A percentile compares a stretch with the other conserved stretches of the same genome.
Evolutionary conservation across 176 grass and related monocot genomes (phyloP).

Genomic region (Zoysia pacifica): DNA sequence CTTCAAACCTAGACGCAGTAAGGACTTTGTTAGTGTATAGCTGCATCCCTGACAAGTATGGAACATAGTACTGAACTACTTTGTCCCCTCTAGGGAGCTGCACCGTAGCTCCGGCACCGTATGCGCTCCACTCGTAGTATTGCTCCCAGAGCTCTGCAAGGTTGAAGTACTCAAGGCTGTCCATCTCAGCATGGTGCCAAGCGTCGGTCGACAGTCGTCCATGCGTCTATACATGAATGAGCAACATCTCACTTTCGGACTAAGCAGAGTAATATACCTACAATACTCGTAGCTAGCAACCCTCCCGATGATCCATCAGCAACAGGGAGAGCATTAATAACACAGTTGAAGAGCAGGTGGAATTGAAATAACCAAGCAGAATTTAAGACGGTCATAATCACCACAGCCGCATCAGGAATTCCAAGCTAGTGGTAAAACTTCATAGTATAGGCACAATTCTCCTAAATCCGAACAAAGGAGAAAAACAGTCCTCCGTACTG

Average conservation of each 20-base stretch:
- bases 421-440: slow-evolving; percentile 15
- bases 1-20: slow-evolving; percentile 52
- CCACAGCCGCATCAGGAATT: slow-evolving; percentile 18
- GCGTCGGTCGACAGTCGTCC: slow-evolving; percentile 18
- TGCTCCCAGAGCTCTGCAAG: slow-evolving; percentile 77
- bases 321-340: slow-evolving; percentile 15
- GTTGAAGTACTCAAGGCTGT: slow-evolving; percentile 65
- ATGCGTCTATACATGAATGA: slow-evolving; percentile 47
- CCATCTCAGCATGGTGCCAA: slow-evolving; percentile 42
- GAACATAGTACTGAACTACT: slow-evolving; percentile 73
- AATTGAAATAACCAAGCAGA: slow-evolving; percentile 26
- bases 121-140: slow-evolving; percentile 80
- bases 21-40: slow-evolving; percentile 67
- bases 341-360: slow-evolving; percentile 28
- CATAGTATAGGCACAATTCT: not conserved
- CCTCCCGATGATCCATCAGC: slow-evolving; percentile 8
- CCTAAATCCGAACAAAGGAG: not conserved
- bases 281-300: not conserved
- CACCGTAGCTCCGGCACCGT: slow-evolving; percentile 60
- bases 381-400: slow-evolving; percentile 23
- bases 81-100: slow-evolving; percentile 51
- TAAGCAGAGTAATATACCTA: slow-evolving; percentile 12
- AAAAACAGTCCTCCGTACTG: too few relatives aligned
- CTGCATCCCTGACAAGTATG: slow-evolving; percentile 83
- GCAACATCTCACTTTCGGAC: slow-evolving; percentile 16